Percentiles rank a stretch among this genome's conserved stretches.
Evolutionary conservation across 2,329 filamentous ascomycete species (phyloP).

Genomic region (Cordyceps militaris): DNA sequence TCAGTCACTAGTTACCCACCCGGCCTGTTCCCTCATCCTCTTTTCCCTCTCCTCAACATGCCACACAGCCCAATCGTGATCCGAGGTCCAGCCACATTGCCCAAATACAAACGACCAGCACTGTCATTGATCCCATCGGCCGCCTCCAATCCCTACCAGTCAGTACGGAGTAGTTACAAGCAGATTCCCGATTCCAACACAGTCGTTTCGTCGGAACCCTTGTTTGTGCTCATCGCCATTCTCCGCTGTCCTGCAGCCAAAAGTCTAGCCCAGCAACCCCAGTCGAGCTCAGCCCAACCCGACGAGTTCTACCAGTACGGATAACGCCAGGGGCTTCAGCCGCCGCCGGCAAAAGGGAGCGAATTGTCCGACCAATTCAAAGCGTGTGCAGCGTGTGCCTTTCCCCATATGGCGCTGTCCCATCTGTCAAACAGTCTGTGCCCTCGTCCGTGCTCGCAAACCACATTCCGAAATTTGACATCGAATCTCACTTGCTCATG

Average conservation of each 20-base stretch:
- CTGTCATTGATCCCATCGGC: neutral
- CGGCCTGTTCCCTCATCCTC: neutral
- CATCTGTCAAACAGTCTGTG: constrained; percentile 10
- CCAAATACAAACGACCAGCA: neutral
- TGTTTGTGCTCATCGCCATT: too few species aligned
- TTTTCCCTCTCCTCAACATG: neutral
- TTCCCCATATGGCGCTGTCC: neutral
- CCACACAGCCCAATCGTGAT: neutral
- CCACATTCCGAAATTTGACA: constrained; percentile 7
- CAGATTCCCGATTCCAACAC: too few species aligned
- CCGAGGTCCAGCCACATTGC: neutral
- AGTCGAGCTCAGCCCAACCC: neutral
- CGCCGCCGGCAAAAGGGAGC: too few species aligned
- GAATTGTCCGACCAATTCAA: neutral
- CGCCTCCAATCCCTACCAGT: too few species aligned
- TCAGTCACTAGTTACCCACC: neutral
- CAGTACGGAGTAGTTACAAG: too few species aligned
- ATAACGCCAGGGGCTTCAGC: neutral
- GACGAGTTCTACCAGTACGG: neutral
- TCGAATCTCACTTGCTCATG: neutral
- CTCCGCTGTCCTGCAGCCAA: constrained; percentile 5
- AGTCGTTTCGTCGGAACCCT: neutral
- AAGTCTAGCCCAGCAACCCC: neutral
- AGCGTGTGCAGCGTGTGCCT: neutral
- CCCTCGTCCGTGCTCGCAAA: constrained; percentile 7